phyloP scores from a whole-genome alignment of 1,284 basidiomycete species.

The Dichomitus squalens region DNA sequence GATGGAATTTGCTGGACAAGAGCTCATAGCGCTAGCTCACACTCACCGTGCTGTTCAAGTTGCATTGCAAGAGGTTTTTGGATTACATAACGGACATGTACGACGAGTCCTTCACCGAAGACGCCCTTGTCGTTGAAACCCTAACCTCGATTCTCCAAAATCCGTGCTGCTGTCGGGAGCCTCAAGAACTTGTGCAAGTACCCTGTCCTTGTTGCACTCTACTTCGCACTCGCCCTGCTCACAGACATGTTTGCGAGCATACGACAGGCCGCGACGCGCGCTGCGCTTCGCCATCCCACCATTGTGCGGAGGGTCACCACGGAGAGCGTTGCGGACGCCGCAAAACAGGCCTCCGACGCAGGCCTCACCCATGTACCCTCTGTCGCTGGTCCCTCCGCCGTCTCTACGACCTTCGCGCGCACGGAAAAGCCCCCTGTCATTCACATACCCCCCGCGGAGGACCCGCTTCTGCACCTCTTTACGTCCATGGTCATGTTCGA shows the following conservation, averaged over 20 bases:
- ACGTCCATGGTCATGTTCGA: constrained; percentile 67
- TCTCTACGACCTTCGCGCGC: not conserved
- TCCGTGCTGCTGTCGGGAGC: not conserved
- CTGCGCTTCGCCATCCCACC: constrained; percentile 9
- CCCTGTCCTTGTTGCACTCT: not conserved
- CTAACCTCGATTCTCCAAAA: too few relatives aligned
- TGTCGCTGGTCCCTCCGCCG: not conserved
- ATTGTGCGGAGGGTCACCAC: constrained; percentile 14
- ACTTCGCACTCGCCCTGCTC: not conserved
- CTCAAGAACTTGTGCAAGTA: not conserved
- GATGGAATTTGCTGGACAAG: too few relatives aligned
- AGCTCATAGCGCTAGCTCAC: too few relatives aligned
- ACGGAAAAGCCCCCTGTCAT: constrained; percentile 6
- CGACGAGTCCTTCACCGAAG: too few relatives aligned
- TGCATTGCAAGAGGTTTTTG: too few relatives aligned
- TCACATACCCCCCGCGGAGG: constrained; percentile 71
- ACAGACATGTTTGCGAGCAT: constrained; percentile 15
- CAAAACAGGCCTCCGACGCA: not conserved
- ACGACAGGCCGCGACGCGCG: constrained; percentile 7
- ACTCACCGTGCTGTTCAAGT: too few relatives aligned
- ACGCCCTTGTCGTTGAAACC: not conserved
- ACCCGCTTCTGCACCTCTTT: constrained; percentile 78
- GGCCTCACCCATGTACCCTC: not conserved
- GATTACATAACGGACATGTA: too few relatives aligned
- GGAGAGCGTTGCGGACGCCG: constrained; percentile 6